phyloP scores from a whole-genome alignment of 1,284 basidiomycete species.

The Malassezia cuniculi region DNA sequence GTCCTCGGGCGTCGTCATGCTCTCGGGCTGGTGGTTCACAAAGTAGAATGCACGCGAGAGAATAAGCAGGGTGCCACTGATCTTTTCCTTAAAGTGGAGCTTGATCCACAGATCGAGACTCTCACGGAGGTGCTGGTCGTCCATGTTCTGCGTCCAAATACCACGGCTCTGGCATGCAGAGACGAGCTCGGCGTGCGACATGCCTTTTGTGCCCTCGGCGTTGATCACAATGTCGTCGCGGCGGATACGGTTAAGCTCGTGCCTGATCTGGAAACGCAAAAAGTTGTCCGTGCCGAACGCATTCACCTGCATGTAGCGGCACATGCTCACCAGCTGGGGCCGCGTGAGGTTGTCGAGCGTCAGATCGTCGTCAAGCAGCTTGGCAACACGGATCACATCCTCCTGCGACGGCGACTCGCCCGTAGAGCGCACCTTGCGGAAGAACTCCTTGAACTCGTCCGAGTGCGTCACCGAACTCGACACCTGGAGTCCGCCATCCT shows the following conservation, averaged over 20 bases:
- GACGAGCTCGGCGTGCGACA: slow-evolving; percentile 80
- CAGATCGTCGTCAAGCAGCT: slow-evolving; percentile 91
- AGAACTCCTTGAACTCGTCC: slow-evolving; percentile 97
- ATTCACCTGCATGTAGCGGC: slow-evolving; percentile 80
- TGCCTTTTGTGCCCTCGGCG: slow-evolving; percentile 72
- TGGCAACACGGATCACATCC: slow-evolving; percentile 87
- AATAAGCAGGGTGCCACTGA: slow-evolving; percentile 85
- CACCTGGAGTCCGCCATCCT: slow-evolving; percentile 77
- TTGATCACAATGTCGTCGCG: slow-evolving; percentile 82
- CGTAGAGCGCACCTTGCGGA: slow-evolving; percentile 91
- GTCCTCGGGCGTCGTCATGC: slow-evolving; percentile 18
- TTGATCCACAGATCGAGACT: slow-evolving; percentile 89
- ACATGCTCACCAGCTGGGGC: slow-evolving; percentile 93
- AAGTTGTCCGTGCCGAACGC: slow-evolving; percentile 99
- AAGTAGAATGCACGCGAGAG: slow-evolving; percentile 89
- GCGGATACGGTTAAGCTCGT: slow-evolving; percentile 67
- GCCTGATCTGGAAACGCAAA: slow-evolving; percentile 80
- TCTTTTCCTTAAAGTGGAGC: slow-evolving; percentile 67
- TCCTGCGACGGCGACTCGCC: slow-evolving; percentile 77
- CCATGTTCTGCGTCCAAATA: slow-evolving; percentile 68
- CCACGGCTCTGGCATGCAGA: slow-evolving; percentile 87
- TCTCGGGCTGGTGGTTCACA: slow-evolving; percentile 24
- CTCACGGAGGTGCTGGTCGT: slow-evolving; percentile 55
- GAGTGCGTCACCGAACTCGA: slow-evolving; percentile 73
- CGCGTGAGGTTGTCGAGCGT: slow-evolving; percentile 94